These are phyloP conservation scores for Huntiella savannae DNA, from an alignment of 2,329 filamentous ascomycete genomes.

Conservation along the genomic window DNA sequence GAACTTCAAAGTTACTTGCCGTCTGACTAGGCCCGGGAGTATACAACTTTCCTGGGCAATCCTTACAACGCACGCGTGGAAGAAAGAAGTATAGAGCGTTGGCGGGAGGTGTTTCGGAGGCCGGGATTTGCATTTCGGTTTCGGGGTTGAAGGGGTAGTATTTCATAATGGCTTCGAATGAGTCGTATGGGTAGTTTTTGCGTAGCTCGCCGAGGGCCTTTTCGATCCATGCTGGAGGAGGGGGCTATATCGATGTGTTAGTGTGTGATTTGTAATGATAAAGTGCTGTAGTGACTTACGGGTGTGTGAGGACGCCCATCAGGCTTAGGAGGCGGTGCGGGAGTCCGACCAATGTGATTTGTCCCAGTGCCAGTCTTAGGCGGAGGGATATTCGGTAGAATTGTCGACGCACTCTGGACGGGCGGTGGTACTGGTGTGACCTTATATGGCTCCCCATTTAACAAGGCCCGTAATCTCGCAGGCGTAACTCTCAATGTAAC, in stretches of 20 bases:
- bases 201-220: slow-evolving; percentile 51
- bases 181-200: slow-evolving; percentile 57
- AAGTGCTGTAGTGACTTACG: slow-evolving; percentile 30
- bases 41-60: slow-evolving; percentile 88
- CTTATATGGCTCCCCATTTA: slow-evolving; percentile 28
- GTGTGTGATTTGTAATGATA: background rate
- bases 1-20: slow-evolving; percentile 80
- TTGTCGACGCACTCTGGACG: slow-evolving; percentile 1
- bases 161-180: slow-evolving; percentile 81
- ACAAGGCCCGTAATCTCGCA: slow-evolving; percentile 49
- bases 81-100: slow-evolving; percentile 65
- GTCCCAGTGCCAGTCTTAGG: slow-evolving; percentile 12
- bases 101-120: slow-evolving; percentile 33
- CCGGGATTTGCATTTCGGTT: slow-evolving; percentile 44
- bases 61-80: slow-evolving; percentile 74
- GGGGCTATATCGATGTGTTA: slow-evolving; percentile 35
- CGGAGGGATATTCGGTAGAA: background rate
- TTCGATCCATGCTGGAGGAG: slow-evolving; percentile 71
- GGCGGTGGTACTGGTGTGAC: slow-evolving; percentile 13
- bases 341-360: slow-evolving; percentile 44
- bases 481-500: slow-evolving; percentile 58
- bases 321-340: slow-evolving; percentile 42
- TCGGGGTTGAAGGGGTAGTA: slow-evolving; percentile 61
- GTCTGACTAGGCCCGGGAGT: slow-evolving; percentile 73
- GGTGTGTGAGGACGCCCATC: slow-evolving; percentile 35